phyloP scores from a whole-genome alignment of 768 basidiomycete genomes.

The Termitomyces sp. region DNA sequence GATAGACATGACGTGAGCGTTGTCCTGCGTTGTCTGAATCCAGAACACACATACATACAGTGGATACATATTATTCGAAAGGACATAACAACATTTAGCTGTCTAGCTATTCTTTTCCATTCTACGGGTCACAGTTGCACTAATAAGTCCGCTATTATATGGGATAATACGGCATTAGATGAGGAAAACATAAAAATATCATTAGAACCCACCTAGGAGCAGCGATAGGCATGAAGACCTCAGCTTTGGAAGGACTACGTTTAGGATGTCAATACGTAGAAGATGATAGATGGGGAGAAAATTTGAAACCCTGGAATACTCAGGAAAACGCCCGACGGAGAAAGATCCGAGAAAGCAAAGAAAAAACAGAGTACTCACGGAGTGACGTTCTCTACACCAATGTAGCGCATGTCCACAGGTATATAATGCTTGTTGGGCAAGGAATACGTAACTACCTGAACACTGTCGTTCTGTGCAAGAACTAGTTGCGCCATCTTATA shows the following conservation, averaged over 20 bases:
- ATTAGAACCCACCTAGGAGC: constrained; percentile 67
- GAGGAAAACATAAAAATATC: background rate
- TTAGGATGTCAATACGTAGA: background rate
- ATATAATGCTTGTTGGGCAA: constrained; percentile 96
- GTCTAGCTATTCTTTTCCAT: constrained; percentile 10
- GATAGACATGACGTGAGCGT: background rate
- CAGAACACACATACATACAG: too few relatives aligned
- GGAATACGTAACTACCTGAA: constrained; percentile 61
- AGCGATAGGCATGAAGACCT: constrained; percentile 82
- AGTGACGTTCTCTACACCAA: constrained; percentile 64
- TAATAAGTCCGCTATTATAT: constrained; percentile 49
- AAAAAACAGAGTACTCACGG: background rate
- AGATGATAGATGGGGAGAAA: background rate
- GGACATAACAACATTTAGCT: background rate
- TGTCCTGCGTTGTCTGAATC: too few relatives aligned
- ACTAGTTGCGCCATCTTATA: constrained; percentile 84
- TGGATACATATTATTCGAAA: too few relatives aligned
- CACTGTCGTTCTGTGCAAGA: constrained; percentile 54
- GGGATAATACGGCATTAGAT: constrained; percentile 13
- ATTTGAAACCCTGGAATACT: background rate
- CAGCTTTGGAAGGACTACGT: constrained; percentile 56
- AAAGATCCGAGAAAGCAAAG: background rate
- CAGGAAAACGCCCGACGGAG: too few relatives aligned
- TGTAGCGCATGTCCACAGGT: constrained; percentile 76
- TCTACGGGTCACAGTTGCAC: constrained; percentile 50